Percentiles rank a stretch among this genome's conserved stretches.
Conservation (phyloP, 2,329 filamentous ascomycete genomes). For the Huntiella bhutanensis region DNA sequence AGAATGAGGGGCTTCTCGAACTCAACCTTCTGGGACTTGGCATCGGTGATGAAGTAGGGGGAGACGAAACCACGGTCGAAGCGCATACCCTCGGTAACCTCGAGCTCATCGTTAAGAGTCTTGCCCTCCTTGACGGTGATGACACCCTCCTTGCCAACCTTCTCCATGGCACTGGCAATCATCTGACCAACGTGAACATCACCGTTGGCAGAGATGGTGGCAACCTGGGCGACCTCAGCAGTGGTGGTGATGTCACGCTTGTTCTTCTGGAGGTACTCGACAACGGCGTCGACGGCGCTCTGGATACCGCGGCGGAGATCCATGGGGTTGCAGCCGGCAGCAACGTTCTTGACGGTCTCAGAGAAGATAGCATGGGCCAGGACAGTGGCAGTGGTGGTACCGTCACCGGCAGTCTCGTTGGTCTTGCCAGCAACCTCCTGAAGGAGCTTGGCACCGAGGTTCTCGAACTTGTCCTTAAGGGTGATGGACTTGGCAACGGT, state of each 20-base stretch:
- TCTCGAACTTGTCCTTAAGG: constrained; percentile 98
- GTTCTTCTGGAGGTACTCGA: constrained; percentile 85
- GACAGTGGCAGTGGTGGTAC: constrained; percentile 93
- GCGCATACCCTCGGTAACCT: constrained; percentile 98
- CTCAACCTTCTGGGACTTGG: constrained; percentile 97
- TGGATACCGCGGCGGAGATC: constrained; percentile 94
- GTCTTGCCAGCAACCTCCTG: constrained; percentile 99
- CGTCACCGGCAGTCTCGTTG: constrained; percentile 96
- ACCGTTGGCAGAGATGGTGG: constrained; percentile 94
- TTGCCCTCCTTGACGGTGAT: constrained; percentile 99
- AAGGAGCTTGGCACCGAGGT: constrained; percentile 87
- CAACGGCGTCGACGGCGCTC: constrained; percentile 83
- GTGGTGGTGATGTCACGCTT: constrained; percentile 97
- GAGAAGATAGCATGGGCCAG: constrained; percentile 97
- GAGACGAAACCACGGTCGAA: constrained; percentile 98
- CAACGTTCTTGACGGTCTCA: constrained; percentile 99
- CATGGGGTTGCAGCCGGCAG: constrained; percentile 99
- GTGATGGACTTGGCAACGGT: constrained; percentile 77
- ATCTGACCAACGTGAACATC: constrained; percentile 88
- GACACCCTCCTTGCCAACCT: constrained; percentile 99
- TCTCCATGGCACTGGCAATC: constrained; percentile 98
- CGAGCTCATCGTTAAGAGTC: constrained; percentile 92
- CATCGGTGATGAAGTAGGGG: constrained; percentile 98
- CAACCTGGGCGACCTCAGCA: constrained; percentile 92
- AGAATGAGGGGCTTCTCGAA: constrained; percentile 99